Evolutionary conservation across 1,284 basidiomycete species (phyloP), one percentile per base, ranked within the genome.

Genomic region (Mycena sp.): DNA sequence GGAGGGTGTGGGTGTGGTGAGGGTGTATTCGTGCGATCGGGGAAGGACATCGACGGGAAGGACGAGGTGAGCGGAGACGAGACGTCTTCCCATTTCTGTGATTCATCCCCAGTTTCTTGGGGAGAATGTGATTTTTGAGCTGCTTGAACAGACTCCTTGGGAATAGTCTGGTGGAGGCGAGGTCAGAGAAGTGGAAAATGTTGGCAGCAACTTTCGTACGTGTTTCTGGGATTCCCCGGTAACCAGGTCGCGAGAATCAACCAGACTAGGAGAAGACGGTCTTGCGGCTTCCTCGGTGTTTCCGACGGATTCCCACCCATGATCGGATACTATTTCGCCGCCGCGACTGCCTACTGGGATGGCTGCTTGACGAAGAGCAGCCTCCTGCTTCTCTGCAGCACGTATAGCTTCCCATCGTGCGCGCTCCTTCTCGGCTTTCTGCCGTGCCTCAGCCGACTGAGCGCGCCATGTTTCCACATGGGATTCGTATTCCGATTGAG

Each of bases 351-450:
- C 61, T 49, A 58, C 56, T 58, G 65, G 49, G 16, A 61, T 52
- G 23, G 66, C 58, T 61, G 72, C 69, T 59, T 71, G 73, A 14
- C 69, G 74, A 49, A 69, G 73, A n/a, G 68, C 75, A 6, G 75
- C 81, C 77, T 78, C 80, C 64, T 73, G 73, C 74, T 72, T 80
- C 74, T 77, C 81, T 68, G 73, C 80, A 26, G 73, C 78, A 70
- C 77, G 75, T 49, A 87, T 78, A 30, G 79, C 81, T 72, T 93
- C 92, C 87, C 92, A 92, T 61, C 83, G 80, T 45, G 84, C 83
- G n/a, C 92, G 87, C 71, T 89, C 87, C 62, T 81, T 83, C 76
- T 91, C 89, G 9, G 92, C 91, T 73, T 90, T 93, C 69, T 85
- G 81, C 53, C 93, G 88, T 44, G 89, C 89, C 64, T 87, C 85